Percentiles rank a stretch among this genome's conserved stretches.
These are phyloP conservation scores for Cucumis hystrix DNA, from an alignment of 306 rosid species.

Conservation along the genomic window DNA sequence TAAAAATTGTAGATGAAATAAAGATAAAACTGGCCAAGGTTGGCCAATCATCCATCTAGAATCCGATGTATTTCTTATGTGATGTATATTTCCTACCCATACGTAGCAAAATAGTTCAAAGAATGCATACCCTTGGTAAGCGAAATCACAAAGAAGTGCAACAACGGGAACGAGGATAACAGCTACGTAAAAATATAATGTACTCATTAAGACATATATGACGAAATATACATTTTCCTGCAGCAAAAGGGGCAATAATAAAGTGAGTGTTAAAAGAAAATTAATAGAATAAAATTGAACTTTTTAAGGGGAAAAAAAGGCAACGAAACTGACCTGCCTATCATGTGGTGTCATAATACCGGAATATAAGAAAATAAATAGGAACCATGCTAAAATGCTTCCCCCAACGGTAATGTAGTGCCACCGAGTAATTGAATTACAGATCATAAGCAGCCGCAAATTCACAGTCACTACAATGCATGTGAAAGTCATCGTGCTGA, in stretches of 20 bases:
- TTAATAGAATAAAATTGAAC: background rate
- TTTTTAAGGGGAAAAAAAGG: background rate
- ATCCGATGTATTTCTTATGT: background rate
- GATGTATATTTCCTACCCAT: background rate
- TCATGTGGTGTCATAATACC: constrained; percentile 50
- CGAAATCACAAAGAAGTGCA: constrained; percentile 77
- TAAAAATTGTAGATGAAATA: background rate
- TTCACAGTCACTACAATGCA: constrained; percentile 83
- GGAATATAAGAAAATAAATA: constrained; percentile 61
- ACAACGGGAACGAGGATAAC: constrained; percentile 68
- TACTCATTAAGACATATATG: constrained; percentile 81
- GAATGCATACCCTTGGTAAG: constrained; percentile 69
- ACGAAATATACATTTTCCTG: constrained; percentile 81
- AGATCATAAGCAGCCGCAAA: constrained; percentile 68
- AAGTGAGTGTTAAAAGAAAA: background rate
- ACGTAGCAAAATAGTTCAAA: background rate
- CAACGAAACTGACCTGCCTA: constrained; percentile 41
- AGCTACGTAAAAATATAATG: constrained; percentile 64
- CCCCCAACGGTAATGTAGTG: constrained; percentile 89
- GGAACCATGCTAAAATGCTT: constrained; percentile 83
- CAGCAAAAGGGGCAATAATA: constrained; percentile 13
- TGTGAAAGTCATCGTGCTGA: constrained; percentile 91
- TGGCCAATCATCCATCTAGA: background rate
- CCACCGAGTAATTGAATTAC: constrained; percentile 89
- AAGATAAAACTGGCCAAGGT: background rate